Conservation (phyloP, 495 filamentous ascomycete genomes). For the Hypoxylon fuscum region DNA sequence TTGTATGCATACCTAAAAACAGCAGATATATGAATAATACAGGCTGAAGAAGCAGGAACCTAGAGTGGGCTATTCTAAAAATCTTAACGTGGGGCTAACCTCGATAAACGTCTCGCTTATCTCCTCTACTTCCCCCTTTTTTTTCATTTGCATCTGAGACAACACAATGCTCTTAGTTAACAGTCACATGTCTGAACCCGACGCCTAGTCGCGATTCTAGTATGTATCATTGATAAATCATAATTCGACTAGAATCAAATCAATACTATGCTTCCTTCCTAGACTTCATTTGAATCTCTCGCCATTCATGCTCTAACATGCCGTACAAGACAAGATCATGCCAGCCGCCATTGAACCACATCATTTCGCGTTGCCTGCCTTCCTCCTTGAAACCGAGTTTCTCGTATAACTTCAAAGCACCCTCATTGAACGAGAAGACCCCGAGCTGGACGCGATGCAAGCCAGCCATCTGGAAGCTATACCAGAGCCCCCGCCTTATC, state of each 20-base stretch:
- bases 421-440: conserved; percentile 54
- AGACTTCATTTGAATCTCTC: conserved; percentile 30
- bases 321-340: conserved; percentile 52
- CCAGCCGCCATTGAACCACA: conserved; percentile 55
- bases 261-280: conserved; percentile 1
- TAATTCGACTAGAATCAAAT: too few species aligned
- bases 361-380: conserved; percentile 55
- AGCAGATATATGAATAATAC: too few species aligned
- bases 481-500: conserved; percentile 60
- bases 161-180: too few species aligned
- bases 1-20: not conserved
- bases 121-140: too few species aligned
- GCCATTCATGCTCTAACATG: conserved; percentile 62
- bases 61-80: too few species aligned
- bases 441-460: conserved; percentile 57
- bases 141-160: too few species aligned
- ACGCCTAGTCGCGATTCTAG: too few species aligned
- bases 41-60: too few species aligned
- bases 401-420: conserved; percentile 55
- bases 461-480: conserved; percentile 56
- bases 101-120: too few species aligned
- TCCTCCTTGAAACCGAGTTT: conserved; percentile 60
- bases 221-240: too few species aligned
- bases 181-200: too few species aligned
- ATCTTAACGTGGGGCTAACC: too few species aligned